Evolutionary conservation across 2,329 filamentous ascomycete species (phyloP), one percentile per base, ranked within the genome.

Genomic region (Pseudogymnoascus sp.): DNA sequence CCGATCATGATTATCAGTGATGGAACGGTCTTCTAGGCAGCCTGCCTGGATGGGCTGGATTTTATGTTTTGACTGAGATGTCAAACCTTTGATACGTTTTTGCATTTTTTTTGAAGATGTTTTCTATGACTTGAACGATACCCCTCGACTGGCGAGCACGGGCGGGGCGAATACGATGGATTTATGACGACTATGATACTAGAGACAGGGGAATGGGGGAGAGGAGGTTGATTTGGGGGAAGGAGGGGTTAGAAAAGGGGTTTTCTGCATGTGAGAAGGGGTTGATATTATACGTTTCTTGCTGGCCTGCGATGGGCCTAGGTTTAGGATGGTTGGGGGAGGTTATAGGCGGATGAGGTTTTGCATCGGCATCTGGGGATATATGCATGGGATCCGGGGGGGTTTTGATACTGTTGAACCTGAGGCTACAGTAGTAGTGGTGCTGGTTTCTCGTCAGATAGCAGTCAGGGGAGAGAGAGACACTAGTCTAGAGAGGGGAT

Each of bases 1-100:
- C 94, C 94, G 4, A 97, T 99, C 71, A 86, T 97, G 76, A 97
- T 97, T 68, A 83, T 96, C 67, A 96, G 91, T 66, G 94, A 99
- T 73, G 94, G 94, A 64, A 97, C 94, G 22, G 90, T 99, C 66
- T 97, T 99, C 73, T 96, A 57, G 35, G 39, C 39, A 43, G 2
- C n/a, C 50, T 4, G 14, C n/a, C n/a, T 30, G n/a, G 3, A 2
- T n/a, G 22, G 22, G 22, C 41, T 47, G 22, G 3, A 16, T 28
- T 47, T 28, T 9, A 39, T 47, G n/a, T 22, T 22, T 22, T 47
- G 41, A 47, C 41, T 22, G 22, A 7, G 28, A 22, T 39, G 41
- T 22, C 28, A 22, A 28, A 47, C 22, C 28, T 47, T 39, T 28
- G 28, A 47, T 18, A 22, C 22, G n/a, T 28, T 47, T 28, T 47